A percentile compares a stretch with the other conserved stretches of the same genome.
Conservation (phyloP, 2,329 filamentous ascomycete genomes). For the Fusarium nygamai region DNA sequence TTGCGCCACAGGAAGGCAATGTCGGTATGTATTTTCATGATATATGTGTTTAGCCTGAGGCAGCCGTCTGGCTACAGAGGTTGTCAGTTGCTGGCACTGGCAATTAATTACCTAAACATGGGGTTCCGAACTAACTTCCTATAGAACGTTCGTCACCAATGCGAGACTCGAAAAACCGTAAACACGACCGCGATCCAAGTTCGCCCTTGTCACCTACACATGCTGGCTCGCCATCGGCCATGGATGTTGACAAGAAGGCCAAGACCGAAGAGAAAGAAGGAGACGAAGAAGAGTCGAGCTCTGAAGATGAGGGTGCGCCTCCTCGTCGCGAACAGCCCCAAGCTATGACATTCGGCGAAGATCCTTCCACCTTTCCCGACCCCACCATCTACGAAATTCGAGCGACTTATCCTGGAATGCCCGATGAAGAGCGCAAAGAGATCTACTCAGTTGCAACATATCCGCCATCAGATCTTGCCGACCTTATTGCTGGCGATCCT, state of each 20-base stretch:
- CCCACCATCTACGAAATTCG: conserved; percentile 95
- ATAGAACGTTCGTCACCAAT: conserved; percentile 65
- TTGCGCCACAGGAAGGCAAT: conserved; percentile 60
- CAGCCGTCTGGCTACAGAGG: not conserved
- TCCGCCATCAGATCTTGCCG: conserved; percentile 80
- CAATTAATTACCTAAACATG: not conserved
- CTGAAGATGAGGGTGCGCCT: conserved; percentile 68
- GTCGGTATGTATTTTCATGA: conserved; percentile 41
- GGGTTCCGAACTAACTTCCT: conserved; percentile 20
- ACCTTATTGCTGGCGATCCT: conserved; percentile 87
- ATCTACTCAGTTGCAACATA: conserved; percentile 90
- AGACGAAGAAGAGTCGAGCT: conserved; percentile 57
- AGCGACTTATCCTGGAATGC: conserved; percentile 77
- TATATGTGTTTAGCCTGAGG: not conserved
- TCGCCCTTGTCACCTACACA: conserved; percentile 69
- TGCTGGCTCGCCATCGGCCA: conserved; percentile 61
- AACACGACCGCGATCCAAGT: conserved; percentile 63
- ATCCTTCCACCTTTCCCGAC: conserved; percentile 90
- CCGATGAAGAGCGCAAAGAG: conserved; percentile 83
- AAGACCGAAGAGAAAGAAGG: conserved; percentile 47
- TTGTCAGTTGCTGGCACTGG: conserved; percentile 16
- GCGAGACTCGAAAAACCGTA: conserved; percentile 61
- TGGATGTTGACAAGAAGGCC: conserved; percentile 68
- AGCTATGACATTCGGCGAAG: conserved; percentile 89
- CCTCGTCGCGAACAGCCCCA: conserved; percentile 75